Evolutionary conservation across 2,329 filamentous ascomycete genomes (phyloP), one percentile per base, ranked within the genome.

Genomic region (Magnaporthales sp.): DNA sequence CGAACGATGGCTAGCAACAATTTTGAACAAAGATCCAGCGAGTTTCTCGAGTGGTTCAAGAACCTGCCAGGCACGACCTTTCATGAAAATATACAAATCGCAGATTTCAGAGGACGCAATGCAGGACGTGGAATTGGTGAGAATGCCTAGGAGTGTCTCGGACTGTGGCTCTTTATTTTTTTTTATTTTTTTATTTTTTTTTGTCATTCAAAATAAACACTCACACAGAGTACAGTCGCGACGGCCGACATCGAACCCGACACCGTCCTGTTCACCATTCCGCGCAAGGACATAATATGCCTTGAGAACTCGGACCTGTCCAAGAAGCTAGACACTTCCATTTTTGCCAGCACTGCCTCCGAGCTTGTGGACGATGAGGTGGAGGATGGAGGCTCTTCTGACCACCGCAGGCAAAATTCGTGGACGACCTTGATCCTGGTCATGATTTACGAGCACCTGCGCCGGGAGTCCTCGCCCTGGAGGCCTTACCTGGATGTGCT

Each of bases 201-300:
- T n/a, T n/a, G n/a, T n/a, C n/a, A n/a, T 19, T 29, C 11, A 15
- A 62, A 29, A 62, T 26, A n/a, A 11, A 30, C 51, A 24, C 67
- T 24, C 32, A 22, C 32, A 1, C 26, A 26, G 13, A 30, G 31
- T 13, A 29, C 70, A 94, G 91, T 96, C 72, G 91, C 92, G 29
- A 83, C 79, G 26, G 75, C 83, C 67, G 86, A 92, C 69, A 91
- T 97, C 66, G 78, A 82, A 22, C 84, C 90, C 71, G 91, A 93
- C 68, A 91, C 92, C 67, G 85, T 89, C 63, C 84, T 96, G 60
- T 96, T 96, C 80, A 89, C 86, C 62, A 91, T 96, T 68, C 92
- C 92, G 2, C 87, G 91, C 68, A 78, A 81, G 62, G 80, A 84
- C 64, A 88, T 96, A 69, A 86, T 97, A 73, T 91, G 86, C 71